Percentiles rank a stretch among this genome's conserved stretches.
Evolutionary conservation across 139 green algal genomes (phyloP).

Genomic region (Trebouxia sp.): DNA sequence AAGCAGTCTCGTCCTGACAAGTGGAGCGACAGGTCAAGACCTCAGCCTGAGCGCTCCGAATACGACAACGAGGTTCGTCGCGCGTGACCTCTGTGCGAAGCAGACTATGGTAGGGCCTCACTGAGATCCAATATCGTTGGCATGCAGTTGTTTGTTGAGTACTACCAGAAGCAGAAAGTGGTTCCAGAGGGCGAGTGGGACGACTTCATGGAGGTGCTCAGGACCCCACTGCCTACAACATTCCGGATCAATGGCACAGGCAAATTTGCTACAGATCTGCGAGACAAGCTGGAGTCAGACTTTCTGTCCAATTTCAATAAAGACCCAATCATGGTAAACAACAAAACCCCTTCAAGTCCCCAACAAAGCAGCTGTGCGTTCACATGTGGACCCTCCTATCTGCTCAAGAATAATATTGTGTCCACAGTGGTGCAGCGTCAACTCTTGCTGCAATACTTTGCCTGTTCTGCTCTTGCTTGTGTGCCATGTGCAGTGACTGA

Average conservation of each 20-base stretch:
- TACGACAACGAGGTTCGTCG: conserved; percentile 29
- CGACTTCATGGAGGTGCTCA: conserved; percentile 78
- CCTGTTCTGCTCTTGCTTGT: background rate
- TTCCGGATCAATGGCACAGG: conserved; percentile 98
- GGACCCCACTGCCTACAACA: conserved; percentile 83
- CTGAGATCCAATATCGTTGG: no score
- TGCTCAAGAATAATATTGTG: no score
- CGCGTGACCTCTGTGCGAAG: no score
- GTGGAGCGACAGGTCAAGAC: conserved; percentile 32
- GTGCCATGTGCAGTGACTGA: background rate
- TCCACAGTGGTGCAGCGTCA: background rate
- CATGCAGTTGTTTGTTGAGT: conserved; percentile 65
- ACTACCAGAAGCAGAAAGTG: conserved; percentile 62
- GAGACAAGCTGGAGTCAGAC: conserved; percentile 71
- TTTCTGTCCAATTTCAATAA: conserved; percentile 68
- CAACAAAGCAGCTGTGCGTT: no score
- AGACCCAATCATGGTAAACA: conserved; percentile 45
- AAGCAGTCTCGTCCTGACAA: conserved; percentile 34
- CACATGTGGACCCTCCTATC: no score
- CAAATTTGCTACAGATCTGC: conserved; percentile 76
- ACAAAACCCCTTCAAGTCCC: background rate
- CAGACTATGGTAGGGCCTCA: no score
- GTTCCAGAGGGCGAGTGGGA: conserved; percentile 78
- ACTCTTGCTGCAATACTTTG: background rate
- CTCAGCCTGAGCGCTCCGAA: background rate